phyloP scores from a whole-genome alignment of 176 grass and related monocot genomes.

The Musa beccarii region DNA sequence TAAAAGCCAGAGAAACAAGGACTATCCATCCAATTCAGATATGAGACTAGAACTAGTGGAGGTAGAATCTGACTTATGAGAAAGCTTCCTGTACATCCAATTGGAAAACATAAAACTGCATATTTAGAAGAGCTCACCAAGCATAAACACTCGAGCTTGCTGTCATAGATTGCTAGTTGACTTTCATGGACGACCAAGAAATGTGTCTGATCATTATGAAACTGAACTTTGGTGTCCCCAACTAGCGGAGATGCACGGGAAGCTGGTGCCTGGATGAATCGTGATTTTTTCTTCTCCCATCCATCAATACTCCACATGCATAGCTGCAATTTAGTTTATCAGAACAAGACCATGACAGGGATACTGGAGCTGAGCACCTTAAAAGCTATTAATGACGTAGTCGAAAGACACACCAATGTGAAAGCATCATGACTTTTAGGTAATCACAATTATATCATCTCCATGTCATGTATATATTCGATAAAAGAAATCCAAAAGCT shows the following conservation, averaged over 20 bases:
- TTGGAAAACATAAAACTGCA: conserved; percentile 11
- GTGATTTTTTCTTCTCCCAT: conserved; percentile 93
- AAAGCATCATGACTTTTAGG: not conserved
- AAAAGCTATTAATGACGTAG: not conserved
- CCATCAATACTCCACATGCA: conserved; percentile 95
- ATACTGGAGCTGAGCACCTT: not conserved
- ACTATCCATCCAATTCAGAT: not conserved
- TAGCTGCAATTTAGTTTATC: conserved; percentile 40
- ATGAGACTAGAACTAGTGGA: not conserved
- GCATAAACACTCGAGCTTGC: conserved; percentile 74
- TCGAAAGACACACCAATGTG: not conserved
- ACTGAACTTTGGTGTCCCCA: conserved; percentile 92
- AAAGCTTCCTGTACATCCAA: not conserved
- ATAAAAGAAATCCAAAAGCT: not conserved
- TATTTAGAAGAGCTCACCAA: conserved; percentile 39
- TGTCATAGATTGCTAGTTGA: conserved; percentile 84
- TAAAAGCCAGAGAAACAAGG: not conserved
- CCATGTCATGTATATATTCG: not conserved
- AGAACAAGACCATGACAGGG: conserved; percentile 12
- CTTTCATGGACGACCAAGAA: conserved; percentile 90
- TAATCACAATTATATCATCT: not conserved
- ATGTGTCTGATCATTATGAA: conserved; percentile 95
- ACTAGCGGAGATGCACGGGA: conserved; percentile 56
- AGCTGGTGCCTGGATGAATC: conserved; percentile 61
- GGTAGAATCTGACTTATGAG: not conserved